A percentile compares a stretch with the other conserved stretches of the same genome.
Conservation (phyloP, 208 protist species). For the Crithidia mellificae region DNA sequence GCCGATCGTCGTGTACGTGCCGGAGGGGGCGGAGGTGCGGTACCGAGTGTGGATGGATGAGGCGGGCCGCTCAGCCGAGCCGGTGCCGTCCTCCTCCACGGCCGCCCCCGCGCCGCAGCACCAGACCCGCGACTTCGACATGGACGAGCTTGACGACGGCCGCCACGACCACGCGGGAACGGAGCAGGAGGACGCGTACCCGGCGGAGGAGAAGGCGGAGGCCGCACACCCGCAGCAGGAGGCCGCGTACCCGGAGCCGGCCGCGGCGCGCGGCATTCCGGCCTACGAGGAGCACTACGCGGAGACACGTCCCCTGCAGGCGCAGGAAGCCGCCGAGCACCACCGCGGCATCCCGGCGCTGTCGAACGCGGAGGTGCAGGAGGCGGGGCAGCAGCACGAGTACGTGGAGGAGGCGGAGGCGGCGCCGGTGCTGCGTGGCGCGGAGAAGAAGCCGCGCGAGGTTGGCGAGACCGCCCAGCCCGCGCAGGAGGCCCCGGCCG, state of each 20-base stretch:
- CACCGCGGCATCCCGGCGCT: conserved; percentile 4
- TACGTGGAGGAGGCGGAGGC: conserved; percentile 6
- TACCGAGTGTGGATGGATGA: conserved; percentile 55
- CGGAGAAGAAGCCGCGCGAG: conserved; percentile 7
- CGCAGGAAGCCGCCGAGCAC: background rate
- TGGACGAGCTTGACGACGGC: conserved; percentile 8
- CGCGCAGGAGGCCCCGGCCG: background rate
- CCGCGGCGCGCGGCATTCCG: background rate
- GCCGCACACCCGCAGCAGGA: background rate
- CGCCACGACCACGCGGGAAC: background rate
- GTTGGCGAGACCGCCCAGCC: no score
- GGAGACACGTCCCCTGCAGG: background rate
- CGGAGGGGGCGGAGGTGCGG: conserved; percentile 46
- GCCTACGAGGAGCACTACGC: conserved; percentile 4
- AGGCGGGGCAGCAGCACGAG: background rate
- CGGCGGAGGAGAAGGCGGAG: background rate
- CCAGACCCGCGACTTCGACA: conserved; percentile 2
- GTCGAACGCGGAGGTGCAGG: background rate
- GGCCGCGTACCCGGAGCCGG: background rate
- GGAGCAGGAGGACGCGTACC: conserved; percentile 3
- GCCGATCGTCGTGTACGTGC: conserved; percentile 61
- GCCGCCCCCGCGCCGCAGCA: background rate
- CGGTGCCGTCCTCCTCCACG: background rate
- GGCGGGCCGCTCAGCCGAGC: conserved; percentile 4
- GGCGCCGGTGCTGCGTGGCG: conserved; percentile 3